Evolutionary conservation across 441 rosid genomes (phyloP).

Genomic region (Breynia disticha): DNA sequence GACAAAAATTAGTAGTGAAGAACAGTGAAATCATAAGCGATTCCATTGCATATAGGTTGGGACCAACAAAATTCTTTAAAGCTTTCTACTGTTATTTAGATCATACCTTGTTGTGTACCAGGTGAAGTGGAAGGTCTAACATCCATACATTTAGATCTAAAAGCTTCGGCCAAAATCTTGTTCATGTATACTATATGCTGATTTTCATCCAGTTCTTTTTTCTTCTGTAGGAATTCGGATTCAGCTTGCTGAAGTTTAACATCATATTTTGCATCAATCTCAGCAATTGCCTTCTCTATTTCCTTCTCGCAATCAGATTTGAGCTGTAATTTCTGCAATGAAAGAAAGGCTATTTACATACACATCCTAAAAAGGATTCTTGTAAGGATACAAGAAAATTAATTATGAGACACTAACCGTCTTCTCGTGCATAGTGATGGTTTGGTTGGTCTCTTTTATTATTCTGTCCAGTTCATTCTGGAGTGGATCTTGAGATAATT

Average conservation of each 20-base stretch:
- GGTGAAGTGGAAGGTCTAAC: conserved; percentile 22
- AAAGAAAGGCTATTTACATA: conserved; percentile 14
- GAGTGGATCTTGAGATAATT: conserved; percentile 49
- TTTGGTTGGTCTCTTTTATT: conserved; percentile 37
- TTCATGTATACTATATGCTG: conserved; percentile 39
- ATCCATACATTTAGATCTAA: conserved; percentile 35
- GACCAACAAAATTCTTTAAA: too few relatives aligned
- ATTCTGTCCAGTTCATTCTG: conserved; percentile 74
- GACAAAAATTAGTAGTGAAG: conserved; percentile 6
- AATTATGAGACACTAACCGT: conserved; percentile 32
- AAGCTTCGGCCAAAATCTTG: conserved; percentile 72
- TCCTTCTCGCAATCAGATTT: conserved; percentile 51
- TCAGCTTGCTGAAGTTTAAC: conserved; percentile 41
- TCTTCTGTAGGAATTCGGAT: conserved; percentile 29
- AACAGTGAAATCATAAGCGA: conserved; percentile 2
- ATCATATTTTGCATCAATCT: conserved; percentile 53
- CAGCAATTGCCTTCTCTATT: conserved; percentile 25
- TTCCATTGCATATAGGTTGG: background rate
- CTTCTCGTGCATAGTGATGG: conserved; percentile 35
- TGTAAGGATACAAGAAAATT: conserved; percentile 15
- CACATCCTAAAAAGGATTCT: background rate
- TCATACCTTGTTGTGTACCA: conserved; percentile 40
- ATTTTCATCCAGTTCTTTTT: conserved; percentile 33
- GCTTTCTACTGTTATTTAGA: too few relatives aligned
- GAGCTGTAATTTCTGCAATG: conserved; percentile 46